Percentiles rank a stretch among this genome's conserved stretches.
These are phyloP conservation scores for Hypoxylon sp. DNA, from an alignment of 2,329 filamentous ascomycete species.

Conservation along the genomic window DNA sequence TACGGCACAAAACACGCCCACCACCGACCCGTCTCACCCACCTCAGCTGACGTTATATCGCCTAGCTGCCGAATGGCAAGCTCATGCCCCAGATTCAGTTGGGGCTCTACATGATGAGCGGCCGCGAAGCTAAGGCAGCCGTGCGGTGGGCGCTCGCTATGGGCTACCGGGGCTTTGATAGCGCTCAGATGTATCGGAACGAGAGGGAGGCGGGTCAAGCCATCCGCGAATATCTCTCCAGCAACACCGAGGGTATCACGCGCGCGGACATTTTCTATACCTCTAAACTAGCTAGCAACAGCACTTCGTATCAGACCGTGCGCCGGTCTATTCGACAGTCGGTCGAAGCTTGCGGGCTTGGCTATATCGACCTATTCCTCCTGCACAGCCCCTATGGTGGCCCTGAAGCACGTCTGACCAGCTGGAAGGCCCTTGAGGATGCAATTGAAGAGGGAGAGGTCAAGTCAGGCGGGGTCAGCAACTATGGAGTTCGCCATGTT, in stretches of 20 bases:
- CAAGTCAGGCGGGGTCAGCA: constrained; percentile 80
- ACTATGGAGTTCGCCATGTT: constrained; percentile 82
- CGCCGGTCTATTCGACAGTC: constrained; percentile 75
- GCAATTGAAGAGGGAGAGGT: constrained; percentile 80
- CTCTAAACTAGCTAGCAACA: constrained; percentile 79
- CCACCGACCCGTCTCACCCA: constrained; percentile 27
- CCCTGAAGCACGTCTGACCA: constrained; percentile 74
- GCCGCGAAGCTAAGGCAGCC: constrained; percentile 70
- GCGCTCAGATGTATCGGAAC: constrained; percentile 73
- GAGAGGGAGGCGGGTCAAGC: constrained; percentile 78
- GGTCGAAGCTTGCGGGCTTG: constrained; percentile 75
- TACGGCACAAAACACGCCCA: constrained; percentile 1
- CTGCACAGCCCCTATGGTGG: constrained; percentile 86
- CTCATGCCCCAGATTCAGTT: constrained; percentile 80
- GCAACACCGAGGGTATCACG: constrained; percentile 66
- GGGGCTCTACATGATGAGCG: constrained; percentile 79
- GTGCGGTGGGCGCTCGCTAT: constrained; percentile 71
- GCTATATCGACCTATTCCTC: constrained; percentile 84
- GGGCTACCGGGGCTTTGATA: constrained; percentile 67
- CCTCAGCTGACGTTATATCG: constrained; percentile 34
- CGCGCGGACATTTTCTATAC: constrained; percentile 84
- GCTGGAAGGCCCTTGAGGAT: constrained; percentile 84
- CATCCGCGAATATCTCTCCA: constrained; percentile 70
- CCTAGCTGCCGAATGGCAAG: constrained; percentile 73
- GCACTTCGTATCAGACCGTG: constrained; percentile 75